phyloP scores from a whole-genome alignment of 139 green algal species.

The Tetraselmis striata region DNA sequence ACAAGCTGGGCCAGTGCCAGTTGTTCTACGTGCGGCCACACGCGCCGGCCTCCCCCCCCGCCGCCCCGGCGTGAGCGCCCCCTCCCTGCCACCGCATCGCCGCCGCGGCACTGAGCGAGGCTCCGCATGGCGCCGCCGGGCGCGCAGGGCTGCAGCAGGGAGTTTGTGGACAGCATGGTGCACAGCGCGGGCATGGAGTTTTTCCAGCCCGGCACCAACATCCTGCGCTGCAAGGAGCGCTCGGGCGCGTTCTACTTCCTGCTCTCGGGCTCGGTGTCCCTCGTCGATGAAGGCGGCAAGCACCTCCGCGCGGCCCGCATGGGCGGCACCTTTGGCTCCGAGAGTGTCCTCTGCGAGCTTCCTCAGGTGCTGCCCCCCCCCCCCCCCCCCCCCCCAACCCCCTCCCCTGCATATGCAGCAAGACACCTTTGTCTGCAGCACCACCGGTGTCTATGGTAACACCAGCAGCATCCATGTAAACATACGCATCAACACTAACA shows the following conservation, averaged over 20 bases:
- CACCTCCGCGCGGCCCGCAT: neutral
- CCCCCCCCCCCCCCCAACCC: too few relatives aligned
- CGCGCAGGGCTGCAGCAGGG: neutral
- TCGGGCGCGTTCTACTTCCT: neutral
- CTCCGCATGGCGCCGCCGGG: neutral
- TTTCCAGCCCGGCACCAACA: neutral
- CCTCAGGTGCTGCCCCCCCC: neutral
- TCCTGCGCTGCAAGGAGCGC: neutral
- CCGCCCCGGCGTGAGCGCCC: too few relatives aligned
- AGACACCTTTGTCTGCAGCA: too few relatives aligned
- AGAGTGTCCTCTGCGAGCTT: neutral
- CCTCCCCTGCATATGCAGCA: too few relatives aligned
- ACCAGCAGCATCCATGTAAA: too few relatives aligned
- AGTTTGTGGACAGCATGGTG: neutral
- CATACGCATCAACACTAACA: too few relatives aligned
- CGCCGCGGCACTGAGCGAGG: neutral
- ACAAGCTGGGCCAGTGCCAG: neutral
- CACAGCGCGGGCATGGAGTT: neutral
- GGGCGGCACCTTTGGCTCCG: neutral
- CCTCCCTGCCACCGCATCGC: neutral
- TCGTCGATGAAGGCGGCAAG: neutral
- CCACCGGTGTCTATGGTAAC: too few relatives aligned
- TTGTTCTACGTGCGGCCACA: neutral
- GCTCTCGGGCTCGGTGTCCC: neutral
- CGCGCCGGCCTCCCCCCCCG: too few relatives aligned